Conservation (phyloP, 139 green algal genomes). For the Chlamydomonas sphaeroides region DNA sequence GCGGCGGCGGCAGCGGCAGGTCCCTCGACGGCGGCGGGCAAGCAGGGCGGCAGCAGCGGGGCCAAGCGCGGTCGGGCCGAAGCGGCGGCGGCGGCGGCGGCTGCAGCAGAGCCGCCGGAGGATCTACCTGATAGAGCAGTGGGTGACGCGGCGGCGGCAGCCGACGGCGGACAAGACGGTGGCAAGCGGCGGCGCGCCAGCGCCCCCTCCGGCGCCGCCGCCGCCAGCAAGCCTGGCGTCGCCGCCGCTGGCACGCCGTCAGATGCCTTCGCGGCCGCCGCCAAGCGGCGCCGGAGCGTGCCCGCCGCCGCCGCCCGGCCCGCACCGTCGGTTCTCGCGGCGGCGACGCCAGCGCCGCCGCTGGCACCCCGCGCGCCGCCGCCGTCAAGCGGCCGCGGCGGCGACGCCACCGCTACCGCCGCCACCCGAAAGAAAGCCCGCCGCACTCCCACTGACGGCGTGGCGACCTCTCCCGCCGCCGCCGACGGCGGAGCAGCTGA, state of each 20-base stretch:
- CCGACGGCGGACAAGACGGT: not conserved
- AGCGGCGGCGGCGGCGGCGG: not conserved
- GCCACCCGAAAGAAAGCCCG: slow-evolving; percentile 13
- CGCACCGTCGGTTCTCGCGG: too few relatives aligned
- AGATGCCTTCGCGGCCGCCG: not conserved
- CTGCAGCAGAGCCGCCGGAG: not conserved
- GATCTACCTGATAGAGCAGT: too few relatives aligned
- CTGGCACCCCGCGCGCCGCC: too few relatives aligned
- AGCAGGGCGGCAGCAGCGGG: slow-evolving; percentile 5
- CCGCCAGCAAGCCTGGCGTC: not conserved
- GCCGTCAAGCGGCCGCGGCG: not conserved
- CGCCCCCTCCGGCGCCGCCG: not conserved
- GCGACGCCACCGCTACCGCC: not conserved
- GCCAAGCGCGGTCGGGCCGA: not conserved
- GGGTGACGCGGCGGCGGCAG: slow-evolving; percentile 6
- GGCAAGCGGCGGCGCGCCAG: slow-evolving; percentile 2
- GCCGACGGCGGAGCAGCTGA: not conserved
- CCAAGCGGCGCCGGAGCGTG: slow-evolving; percentile 16
- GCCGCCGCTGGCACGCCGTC: not conserved
- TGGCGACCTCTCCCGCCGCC: too few relatives aligned
- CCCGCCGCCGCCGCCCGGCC: not conserved
- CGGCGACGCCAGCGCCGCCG: not conserved
- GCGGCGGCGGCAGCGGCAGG: too few relatives aligned
- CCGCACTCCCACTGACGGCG: not conserved
- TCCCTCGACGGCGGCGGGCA: not conserved